Percentiles rank a stretch among this genome's conserved stretches.
Evolutionary conservation across 371 early-diverging fungal genomes (phyloP).

Genomic region (Sporodiniella umbellata): DNA sequence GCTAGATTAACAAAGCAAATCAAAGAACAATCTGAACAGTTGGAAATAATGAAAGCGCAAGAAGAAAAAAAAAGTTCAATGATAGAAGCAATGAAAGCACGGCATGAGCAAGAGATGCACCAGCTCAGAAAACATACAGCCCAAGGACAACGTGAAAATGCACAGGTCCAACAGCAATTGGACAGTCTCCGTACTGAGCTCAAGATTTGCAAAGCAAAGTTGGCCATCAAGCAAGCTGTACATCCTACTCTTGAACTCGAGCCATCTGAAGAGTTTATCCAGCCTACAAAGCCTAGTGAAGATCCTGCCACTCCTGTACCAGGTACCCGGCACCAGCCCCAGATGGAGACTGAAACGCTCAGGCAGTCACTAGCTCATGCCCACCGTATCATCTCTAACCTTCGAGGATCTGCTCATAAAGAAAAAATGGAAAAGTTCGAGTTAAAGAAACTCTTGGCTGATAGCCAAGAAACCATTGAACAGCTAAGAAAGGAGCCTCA

Average conservation of each 20-base stretch:
- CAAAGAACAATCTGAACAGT: constrained; percentile 51
- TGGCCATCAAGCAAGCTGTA: constrained; percentile 24
- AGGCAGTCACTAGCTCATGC: constrained; percentile 48
- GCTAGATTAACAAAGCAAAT: constrained; percentile 52
- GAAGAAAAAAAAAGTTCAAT: constrained; percentile 56
- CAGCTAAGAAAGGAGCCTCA: constrained; percentile 46
- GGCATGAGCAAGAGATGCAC: constrained; percentile 66
- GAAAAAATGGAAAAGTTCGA: constrained; percentile 60
- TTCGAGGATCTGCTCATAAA: constrained; percentile 41
- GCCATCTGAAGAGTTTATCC: constrained; percentile 4
- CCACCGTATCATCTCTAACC: constrained; percentile 49
- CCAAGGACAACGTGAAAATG: constrained; percentile 62
- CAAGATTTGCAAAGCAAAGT: constrained; percentile 37
- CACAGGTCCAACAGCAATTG: constrained; percentile 49
- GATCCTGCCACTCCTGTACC: not conserved
- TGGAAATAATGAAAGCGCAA: constrained; percentile 62
- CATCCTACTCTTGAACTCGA: constrained; percentile 1
- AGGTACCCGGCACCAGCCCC: constrained; percentile 16
- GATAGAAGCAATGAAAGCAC: constrained; percentile 51
- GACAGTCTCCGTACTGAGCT: constrained; percentile 61
- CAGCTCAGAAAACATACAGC: constrained; percentile 55
- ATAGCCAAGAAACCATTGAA: constrained; percentile 64
- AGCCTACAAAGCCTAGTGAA: not conserved
- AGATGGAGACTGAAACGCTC: constrained; percentile 44
- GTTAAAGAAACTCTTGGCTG: constrained; percentile 57